Conservation (phyloP, 202 grass and related monocot genomes). For the Zoysia matrella region DNA sequence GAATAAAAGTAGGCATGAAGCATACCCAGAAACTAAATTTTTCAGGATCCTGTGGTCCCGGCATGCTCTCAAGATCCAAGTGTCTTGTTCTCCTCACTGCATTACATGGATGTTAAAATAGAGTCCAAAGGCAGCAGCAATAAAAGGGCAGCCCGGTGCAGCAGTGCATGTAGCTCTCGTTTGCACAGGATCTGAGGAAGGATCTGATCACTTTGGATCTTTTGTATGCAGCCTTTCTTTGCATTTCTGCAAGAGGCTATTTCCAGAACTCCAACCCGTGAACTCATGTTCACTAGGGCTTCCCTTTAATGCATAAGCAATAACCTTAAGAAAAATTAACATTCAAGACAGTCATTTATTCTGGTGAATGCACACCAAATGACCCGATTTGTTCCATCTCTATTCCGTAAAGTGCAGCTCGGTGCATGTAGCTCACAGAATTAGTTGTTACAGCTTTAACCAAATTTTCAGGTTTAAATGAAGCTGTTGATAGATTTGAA, state of each 20-base stretch:
- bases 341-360: not conserved
- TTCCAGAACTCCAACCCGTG: too few relatives aligned
- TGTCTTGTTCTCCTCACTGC: conserved; percentile 66
- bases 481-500: not conserved
- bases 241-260: too few relatives aligned
- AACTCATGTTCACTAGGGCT: too few relatives aligned
- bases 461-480: not conserved
- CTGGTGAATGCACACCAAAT: not conserved
- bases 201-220: too few relatives aligned
- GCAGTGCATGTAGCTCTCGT: too few relatives aligned
- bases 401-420: not conserved
- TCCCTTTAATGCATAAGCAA: not conserved
- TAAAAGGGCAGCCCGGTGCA: too few relatives aligned
- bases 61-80: conserved; percentile 76
- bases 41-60: conserved; percentile 80
- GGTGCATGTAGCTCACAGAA: not conserved
- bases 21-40: conserved; percentile 95
- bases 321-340: not conserved
- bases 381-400: not conserved
- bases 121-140: too few relatives aligned
- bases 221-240: too few relatives aligned
- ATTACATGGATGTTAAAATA: too few relatives aligned
- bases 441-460: not conserved
- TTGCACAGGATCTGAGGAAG: too few relatives aligned
- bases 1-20: conserved; percentile 22